A percentile compares a stretch with the other conserved stretches of the same genome.
phyloP scores from a whole-genome alignment of 176 grass and related monocot genomes.

The Pharus latifolius region DNA sequence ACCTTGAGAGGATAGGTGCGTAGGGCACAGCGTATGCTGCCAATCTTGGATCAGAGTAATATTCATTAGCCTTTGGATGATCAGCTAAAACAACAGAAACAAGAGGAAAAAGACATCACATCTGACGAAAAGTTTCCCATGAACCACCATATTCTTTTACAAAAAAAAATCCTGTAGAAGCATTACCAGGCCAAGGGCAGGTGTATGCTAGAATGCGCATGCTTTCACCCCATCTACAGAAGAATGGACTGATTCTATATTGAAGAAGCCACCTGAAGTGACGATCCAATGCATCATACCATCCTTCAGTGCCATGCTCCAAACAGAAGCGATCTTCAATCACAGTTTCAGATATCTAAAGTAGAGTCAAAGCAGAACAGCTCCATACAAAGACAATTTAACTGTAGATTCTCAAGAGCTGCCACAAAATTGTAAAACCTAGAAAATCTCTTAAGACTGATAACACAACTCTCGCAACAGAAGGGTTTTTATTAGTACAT shows the following conservation, averaged over 20 bases:
- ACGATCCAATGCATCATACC: constrained; percentile 78
- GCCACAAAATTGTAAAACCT: too few species aligned
- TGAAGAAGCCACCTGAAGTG: constrained; percentile 97
- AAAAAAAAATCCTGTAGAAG: neutral
- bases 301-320: constrained; percentile 81
- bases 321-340: constrained; percentile 96
- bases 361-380: constrained; percentile 39
- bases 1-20: constrained; percentile 81
- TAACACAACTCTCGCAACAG: too few species aligned
- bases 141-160: constrained; percentile 16
- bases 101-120: constrained; percentile 10
- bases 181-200: constrained; percentile 92
- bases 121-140: neutral
- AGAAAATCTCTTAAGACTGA: too few species aligned
- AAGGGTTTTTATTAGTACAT: neutral
- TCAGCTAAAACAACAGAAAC: constrained; percentile 54
- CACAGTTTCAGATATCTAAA: constrained; percentile 91
- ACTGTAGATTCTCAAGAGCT: neutral
- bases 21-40: constrained; percentile 98
- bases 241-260: constrained; percentile 92
- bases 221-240: constrained; percentile 98
- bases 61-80: constrained; percentile 83
- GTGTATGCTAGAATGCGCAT: constrained; percentile 96
- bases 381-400: neutral
- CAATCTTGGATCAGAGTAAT: constrained; percentile 95